Conservation (phyloP, 78 protist genomes). For the Dictyostelium citrinum region DNA sequence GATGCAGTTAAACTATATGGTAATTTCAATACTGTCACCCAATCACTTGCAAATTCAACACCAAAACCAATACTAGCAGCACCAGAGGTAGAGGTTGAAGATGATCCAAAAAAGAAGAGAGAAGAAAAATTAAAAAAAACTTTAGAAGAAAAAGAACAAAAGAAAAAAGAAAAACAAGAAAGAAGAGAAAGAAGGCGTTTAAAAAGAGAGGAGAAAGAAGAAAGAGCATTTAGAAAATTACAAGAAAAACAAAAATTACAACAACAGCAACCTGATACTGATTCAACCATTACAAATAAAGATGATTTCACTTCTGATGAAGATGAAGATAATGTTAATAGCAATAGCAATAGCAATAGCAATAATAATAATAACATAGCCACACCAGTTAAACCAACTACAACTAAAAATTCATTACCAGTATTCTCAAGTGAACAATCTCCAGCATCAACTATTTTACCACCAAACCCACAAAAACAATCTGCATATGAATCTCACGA, state of each 20-base stretch:
- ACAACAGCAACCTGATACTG: neutral
- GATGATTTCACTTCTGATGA: constrained; percentile 49
- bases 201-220: neutral
- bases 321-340: neutral
- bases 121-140: neutral
- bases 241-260: neutral
- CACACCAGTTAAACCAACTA: neutral
- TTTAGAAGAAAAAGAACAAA: neutral
- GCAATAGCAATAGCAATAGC: neutral
- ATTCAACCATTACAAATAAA: neutral
- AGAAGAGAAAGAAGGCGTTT: constrained; percentile 7
- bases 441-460: neutral
- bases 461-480: neutral
- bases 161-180: neutral
- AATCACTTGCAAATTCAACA: neutral
- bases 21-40: neutral
- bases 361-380: neutral
- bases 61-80: neutral
- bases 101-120: constrained; percentile 62
- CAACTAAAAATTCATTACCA: neutral
- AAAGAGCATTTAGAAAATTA: neutral
- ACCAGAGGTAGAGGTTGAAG: neutral
- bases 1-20: constrained; percentile 40
- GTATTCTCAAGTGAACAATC: constrained; percentile 25
- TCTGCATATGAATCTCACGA: neutral